Percentiles rank a stretch among this genome's conserved stretches.
These are phyloP conservation scores for Cydonia oblonga DNA, from an alignment of 331 rosid species.

Conservation along the genomic window DNA sequence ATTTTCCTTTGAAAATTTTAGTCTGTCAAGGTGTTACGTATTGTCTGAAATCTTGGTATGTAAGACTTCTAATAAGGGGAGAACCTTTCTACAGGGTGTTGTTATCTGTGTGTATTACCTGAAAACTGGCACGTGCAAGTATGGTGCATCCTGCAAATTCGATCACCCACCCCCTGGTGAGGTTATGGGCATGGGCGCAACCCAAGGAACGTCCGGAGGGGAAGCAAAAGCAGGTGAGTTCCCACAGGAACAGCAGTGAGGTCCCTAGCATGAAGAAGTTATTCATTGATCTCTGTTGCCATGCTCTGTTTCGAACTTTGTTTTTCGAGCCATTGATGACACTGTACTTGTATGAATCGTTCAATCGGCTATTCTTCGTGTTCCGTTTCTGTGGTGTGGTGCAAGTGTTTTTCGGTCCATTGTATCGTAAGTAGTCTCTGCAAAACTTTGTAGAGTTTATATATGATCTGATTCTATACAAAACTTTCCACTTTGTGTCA, in stretches of 20 bases:
- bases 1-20: background rate
- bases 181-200: slow-evolving; percentile 52
- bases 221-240: slow-evolving; percentile 9
- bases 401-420: background rate
- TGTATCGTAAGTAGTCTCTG: background rate
- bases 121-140: slow-evolving; percentile 92
- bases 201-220: slow-evolving; percentile 39
- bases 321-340: background rate
- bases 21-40: background rate
- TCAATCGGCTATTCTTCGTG: no score
- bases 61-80: background rate
- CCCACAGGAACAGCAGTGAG: slow-evolving; percentile 1
- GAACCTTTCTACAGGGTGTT: slow-evolving; percentile 46
- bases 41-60: background rate
- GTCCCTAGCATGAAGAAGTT: slow-evolving; percentile 6
- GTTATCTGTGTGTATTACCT: slow-evolving; percentile 74
- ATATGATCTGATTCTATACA: background rate
- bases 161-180: slow-evolving; percentile 98
- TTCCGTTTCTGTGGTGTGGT: no score
- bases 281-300: background rate
- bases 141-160: slow-evolving; percentile 78
- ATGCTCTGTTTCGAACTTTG: background rate
- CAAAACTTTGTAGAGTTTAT: background rate
- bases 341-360: no score
- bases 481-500: background rate